phyloP scores from a whole-genome alignment of 2,329 filamentous ascomycete species.

The Endocalyx cinctus region DNA sequence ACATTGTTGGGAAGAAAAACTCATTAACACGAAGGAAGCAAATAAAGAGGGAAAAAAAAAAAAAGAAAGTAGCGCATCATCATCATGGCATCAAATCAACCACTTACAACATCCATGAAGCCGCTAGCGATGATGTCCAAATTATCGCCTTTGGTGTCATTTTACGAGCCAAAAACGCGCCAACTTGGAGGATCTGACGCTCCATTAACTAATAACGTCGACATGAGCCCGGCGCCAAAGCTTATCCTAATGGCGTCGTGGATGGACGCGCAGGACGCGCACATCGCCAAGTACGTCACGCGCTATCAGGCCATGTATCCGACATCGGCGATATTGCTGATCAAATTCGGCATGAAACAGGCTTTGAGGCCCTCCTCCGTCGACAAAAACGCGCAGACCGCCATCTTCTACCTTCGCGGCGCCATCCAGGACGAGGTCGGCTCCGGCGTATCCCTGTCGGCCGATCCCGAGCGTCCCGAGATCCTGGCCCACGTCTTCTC shows the following conservation, averaged over 20 bases:
- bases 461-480: constrained; percentile 20
- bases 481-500: constrained; percentile 48
- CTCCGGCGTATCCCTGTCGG: constrained; percentile 13
- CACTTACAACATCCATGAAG: constrained; percentile 4
- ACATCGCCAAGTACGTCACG: constrained; percentile 48
- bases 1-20: too few relatives aligned
- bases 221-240: constrained; percentile 36
- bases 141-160: constrained; percentile 21
- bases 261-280: constrained; percentile 46
- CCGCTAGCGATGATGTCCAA: constrained; percentile 22
- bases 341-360: constrained; percentile 36
- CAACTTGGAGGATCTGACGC: constrained; percentile 4
- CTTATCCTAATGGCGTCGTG: constrained; percentile 45
- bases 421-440: constrained; percentile 22
- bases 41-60: too few relatives aligned
- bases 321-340: constrained; percentile 39
- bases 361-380: constrained; percentile 29
- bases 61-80: too few relatives aligned
- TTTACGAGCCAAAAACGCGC: constrained; percentile 19
- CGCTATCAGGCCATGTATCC: constrained; percentile 42
- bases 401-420: constrained; percentile 34
- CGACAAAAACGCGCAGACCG: constrained; percentile 31
- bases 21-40: too few relatives aligned
- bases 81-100: constrained; percentile 13
- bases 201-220: too few relatives aligned